Conservation (phyloP, 345 rosid genomes). For the Linum tenue region DNA sequence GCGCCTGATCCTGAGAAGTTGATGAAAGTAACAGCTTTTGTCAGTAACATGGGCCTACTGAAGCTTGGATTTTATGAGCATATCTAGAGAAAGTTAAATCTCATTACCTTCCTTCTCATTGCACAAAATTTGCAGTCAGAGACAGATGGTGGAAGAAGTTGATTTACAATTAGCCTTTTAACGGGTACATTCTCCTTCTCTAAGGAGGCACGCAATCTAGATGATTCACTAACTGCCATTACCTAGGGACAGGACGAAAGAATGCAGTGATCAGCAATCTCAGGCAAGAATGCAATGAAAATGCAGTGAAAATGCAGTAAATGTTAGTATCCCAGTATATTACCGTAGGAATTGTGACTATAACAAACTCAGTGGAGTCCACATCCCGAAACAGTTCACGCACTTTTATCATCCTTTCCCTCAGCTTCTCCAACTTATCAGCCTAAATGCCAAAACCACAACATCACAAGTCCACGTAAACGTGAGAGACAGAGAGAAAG, state of each 20-base stretch:
- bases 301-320: background rate
- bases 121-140: constrained; percentile 97
- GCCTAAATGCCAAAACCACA: constrained; percentile 30
- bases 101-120: constrained; percentile 81
- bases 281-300: background rate
- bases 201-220: constrained; percentile 70
- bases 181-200: constrained; percentile 87
- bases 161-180: constrained; percentile 81
- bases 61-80: background rate
- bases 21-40: background rate
- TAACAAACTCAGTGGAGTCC: constrained; percentile 86
- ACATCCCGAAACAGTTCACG: constrained; percentile 87
- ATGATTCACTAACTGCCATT: constrained; percentile 92
- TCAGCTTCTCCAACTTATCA: constrained; percentile 69
- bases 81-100: background rate
- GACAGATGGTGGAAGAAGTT: constrained; percentile 79
- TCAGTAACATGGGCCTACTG: background rate
- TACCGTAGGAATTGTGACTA: constrained; percentile 96
- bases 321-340: background rate
- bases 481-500: background rate
- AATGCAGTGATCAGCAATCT: background rate
- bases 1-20: constrained; percentile 75
- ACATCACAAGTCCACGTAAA: background rate
- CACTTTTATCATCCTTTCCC: constrained; percentile 97
- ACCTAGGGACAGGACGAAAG: constrained; percentile 34